phyloP scores from a whole-genome alignment of 2,329 filamentous ascomycete species.

The Tolypocladium paradoxum region DNA sequence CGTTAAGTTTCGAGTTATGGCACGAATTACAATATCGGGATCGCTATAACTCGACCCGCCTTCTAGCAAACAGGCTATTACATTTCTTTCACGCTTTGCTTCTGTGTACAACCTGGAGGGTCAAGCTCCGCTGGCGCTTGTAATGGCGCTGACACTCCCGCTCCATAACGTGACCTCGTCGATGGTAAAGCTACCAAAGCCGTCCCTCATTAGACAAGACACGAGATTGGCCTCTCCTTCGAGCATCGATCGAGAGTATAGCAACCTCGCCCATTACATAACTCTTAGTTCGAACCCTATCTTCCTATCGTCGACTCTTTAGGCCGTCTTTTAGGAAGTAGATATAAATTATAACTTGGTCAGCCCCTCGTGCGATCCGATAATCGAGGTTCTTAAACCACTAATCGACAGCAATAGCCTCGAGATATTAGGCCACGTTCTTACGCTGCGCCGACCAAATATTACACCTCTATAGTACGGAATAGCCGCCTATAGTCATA shows the following conservation, averaged over 20 bases:
- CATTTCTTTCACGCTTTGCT: slow-evolving; percentile 2
- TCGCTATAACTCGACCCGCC: not conserved
- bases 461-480: slow-evolving; percentile 2
- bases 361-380: slow-evolving; percentile 1
- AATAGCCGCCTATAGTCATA: slow-evolving; percentile 3
- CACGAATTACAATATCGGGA: not conserved
- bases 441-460: slow-evolving; percentile 1
- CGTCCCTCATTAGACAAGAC: not conserved
- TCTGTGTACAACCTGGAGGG: slow-evolving; percentile 2
- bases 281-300: slow-evolving; percentile 1
- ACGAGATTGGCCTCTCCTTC: not conserved
- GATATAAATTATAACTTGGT: slow-evolving; percentile 2
- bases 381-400: slow-evolving; percentile 2
- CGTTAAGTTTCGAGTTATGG: not conserved
- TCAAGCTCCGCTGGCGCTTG: slow-evolving; percentile 2
- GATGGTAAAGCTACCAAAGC: slow-evolving; percentile 1
- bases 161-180: slow-evolving; percentile 1
- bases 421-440: not conserved
- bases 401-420: not conserved
- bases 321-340: slow-evolving; percentile 2
- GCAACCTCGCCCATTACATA: slow-evolving; percentile 2
- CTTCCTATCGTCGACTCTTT: slow-evolving; percentile 4
- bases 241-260: not conserved
- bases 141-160: slow-evolving; percentile 2
- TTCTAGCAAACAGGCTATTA: slow-evolving; percentile 1